Evolutionary conservation across 1,284 basidiomycete species (phyloP), one percentile per base, ranked within the genome.

Genomic region (Heterobasidion irregulare): DNA sequence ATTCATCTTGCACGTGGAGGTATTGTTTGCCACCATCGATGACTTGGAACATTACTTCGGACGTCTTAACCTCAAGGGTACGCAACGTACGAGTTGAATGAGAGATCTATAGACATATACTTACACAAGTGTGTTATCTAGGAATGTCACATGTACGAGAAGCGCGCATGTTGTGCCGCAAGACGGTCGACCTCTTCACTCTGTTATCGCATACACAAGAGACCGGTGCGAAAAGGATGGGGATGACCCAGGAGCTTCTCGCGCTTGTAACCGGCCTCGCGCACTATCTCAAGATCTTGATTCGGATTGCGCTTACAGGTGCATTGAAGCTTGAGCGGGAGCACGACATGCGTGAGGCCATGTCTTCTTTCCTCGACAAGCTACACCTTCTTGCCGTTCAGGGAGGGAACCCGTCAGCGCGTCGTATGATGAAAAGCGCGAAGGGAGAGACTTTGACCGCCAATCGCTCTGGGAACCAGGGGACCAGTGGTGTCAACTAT

Each of bases 251-350:
- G 71, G 96, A 99, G 65, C 77, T 99, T 8, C 83, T 99, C 38
- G 93, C 94, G n/a, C 85, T 99, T 50, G 96, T 99, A 56, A 99
- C 97, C 0, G 96, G 97, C 38, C 80, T 99, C 34, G 96, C 96
- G 4, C 96, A 99, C 72, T 99, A 99, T 71, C 86, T 99, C 68
- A 99, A 99, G 76, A 98, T 99, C 68, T 83, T 99, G 54, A 99
- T 99, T 64, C 89, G 96, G 51, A 98, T 99, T 59, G 95, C 97
- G 7, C 77, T 99, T 47, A 98, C 97, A 0, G 94, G 94, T 16
- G 92, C 95, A 2, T 81, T 99, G 61, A 97, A 93, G 71, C 80
- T 99, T 47, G 97, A 99, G 70, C 79, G 94, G 57, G 96, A 99
- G 65, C 83, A 92, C 64, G 81, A 77, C 59, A 85, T 92, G 53